Percentiles rank a stretch among this genome's conserved stretches.
phyloP scores from a whole-genome alignment of 106 monocot genomes.

The Dendrobium nobile region DNA sequence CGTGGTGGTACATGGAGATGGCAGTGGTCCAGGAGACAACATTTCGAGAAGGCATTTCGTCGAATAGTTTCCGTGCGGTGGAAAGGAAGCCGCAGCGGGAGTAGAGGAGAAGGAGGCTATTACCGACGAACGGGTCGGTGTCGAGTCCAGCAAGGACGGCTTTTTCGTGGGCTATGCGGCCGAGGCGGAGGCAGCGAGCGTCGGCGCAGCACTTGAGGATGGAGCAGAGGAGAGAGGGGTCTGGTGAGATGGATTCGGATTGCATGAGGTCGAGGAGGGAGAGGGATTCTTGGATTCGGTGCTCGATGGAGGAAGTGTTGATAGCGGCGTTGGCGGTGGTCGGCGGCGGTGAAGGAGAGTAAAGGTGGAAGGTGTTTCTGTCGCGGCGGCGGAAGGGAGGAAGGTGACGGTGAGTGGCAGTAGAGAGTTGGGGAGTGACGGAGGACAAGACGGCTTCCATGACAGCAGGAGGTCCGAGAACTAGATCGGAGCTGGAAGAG shows the following conservation, averaged over 20 bases:
- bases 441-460: slow-evolving; percentile 22
- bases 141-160: slow-evolving; percentile 18
- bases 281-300: slow-evolving; percentile 36
- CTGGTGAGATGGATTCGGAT: slow-evolving; percentile 27
- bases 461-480: neutral
- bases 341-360: neutral
- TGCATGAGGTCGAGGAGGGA: slow-evolving; percentile 45
- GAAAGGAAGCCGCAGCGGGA: slow-evolving; percentile 13
- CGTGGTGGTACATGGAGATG: slow-evolving; percentile 32
- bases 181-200: slow-evolving; percentile 28
- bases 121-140: slow-evolving; percentile 25
- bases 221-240: slow-evolving; percentile 30
- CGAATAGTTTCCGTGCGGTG: slow-evolving; percentile 24
- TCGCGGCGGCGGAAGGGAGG: neutral
- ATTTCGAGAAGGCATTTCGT: slow-evolving; percentile 22
- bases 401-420: neutral
- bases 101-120: slow-evolving; percentile 20
- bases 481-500: too few relatives aligned
- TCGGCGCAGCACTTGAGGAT: slow-evolving; percentile 43
- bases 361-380: neutral
- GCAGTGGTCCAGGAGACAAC: slow-evolving; percentile 35
- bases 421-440: neutral
- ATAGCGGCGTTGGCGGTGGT: neutral
- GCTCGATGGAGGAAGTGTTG: slow-evolving; percentile 23
- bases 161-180: slow-evolving; percentile 19